Percentiles rank a stretch among this genome's conserved stretches.
Evolutionary conservation across 345 rosid species (phyloP).

Genomic region (Odontarrhena argentea): DNA sequence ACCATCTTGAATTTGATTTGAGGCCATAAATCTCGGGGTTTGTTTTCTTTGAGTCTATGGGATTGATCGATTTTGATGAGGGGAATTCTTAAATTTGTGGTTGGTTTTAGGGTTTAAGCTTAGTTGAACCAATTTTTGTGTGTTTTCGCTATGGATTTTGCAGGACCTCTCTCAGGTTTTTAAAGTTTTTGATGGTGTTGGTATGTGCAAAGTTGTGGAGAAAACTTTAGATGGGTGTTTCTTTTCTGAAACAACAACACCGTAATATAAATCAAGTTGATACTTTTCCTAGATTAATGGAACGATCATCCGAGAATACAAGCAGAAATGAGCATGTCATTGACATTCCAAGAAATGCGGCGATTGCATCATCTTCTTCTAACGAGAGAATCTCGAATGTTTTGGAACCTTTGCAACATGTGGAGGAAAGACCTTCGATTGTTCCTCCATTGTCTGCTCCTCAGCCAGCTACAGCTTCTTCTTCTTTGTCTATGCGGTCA

Average conservation of each 20-base stretch:
- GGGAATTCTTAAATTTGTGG: not conserved
- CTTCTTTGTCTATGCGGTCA: slow-evolving; percentile 50
- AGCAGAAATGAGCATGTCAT: slow-evolving; percentile 62
- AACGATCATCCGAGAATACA: slow-evolving; percentile 53
- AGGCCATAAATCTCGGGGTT: not conserved
- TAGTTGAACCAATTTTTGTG: not conserved
- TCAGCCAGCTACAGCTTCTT: slow-evolving; percentile 46
- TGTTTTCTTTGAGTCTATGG: not conserved
- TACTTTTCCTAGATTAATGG: slow-evolving; percentile 69
- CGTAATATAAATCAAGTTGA: slow-evolving; percentile 48
- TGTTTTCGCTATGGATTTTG: slow-evolving; percentile 9
- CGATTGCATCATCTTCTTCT: slow-evolving; percentile 50
- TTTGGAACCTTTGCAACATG: slow-evolving; percentile 54
- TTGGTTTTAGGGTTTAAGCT: slow-evolving; percentile 22
- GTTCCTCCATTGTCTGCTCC: slow-evolving; percentile 43
- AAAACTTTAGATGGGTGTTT: slow-evolving; percentile 76
- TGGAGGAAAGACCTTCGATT: slow-evolving; percentile 57
- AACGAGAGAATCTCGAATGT: slow-evolving; percentile 59
- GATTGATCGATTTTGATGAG: not conserved
- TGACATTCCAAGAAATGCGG: slow-evolving; percentile 50
- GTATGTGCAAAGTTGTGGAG: slow-evolving; percentile 19
- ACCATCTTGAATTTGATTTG: slow-evolving; percentile 19
- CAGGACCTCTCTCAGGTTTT: slow-evolving; percentile 19
- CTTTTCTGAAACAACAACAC: slow-evolving; percentile 49
- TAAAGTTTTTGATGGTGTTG: slow-evolving; percentile 21